phyloP scores from a whole-genome alignment of 2,329 filamentous ascomycete species.

The Botryotinia globosa region DNA sequence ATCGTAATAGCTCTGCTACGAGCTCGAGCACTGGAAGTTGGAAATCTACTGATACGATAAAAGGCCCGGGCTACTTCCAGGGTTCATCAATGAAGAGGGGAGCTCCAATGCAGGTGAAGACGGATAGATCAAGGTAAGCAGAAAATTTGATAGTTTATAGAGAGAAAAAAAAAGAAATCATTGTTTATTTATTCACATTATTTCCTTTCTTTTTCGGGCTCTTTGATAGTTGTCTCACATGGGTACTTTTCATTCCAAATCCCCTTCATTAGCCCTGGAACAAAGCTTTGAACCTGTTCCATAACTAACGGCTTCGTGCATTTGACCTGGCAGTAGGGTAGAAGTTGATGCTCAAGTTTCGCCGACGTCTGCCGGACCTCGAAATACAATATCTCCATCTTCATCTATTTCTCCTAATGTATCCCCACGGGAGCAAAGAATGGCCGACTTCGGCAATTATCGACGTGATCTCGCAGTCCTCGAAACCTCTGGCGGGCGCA shows the following conservation, averaged over 20 bases:
- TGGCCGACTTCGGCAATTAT: constrained; percentile 62
- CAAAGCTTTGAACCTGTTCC: constrained; percentile 33
- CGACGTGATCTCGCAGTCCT: constrained; percentile 69
- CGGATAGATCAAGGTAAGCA: constrained; percentile 46
- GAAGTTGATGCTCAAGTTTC: constrained; percentile 38
- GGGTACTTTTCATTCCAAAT: not conserved
- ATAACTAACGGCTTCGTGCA: constrained; percentile 39
- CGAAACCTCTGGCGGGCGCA: constrained; percentile 56
- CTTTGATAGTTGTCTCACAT: constrained; percentile 7
- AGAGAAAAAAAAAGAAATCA: not conserved
- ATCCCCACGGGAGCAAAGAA: constrained; percentile 38
- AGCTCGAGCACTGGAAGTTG: constrained; percentile 65
- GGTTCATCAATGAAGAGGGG: constrained; percentile 32
- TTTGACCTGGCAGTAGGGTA: constrained; percentile 34
- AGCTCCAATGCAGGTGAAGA: constrained; percentile 52
- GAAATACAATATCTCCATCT: constrained; percentile 28
- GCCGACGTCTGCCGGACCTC: constrained; percentile 35
- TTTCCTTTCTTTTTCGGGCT: constrained; percentile 18
- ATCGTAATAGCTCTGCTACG: constrained; percentile 61
- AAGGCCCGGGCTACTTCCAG: constrained; percentile 40
- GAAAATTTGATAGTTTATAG: not conserved
- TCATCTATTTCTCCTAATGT: constrained; percentile 37
- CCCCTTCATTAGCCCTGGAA: constrained; percentile 13
- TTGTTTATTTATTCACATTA: constrained; percentile 24
- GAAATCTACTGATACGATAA: constrained; percentile 63